Conservation (phyloP, 805 yeast species). For the Candida mattraensis region DNA sequence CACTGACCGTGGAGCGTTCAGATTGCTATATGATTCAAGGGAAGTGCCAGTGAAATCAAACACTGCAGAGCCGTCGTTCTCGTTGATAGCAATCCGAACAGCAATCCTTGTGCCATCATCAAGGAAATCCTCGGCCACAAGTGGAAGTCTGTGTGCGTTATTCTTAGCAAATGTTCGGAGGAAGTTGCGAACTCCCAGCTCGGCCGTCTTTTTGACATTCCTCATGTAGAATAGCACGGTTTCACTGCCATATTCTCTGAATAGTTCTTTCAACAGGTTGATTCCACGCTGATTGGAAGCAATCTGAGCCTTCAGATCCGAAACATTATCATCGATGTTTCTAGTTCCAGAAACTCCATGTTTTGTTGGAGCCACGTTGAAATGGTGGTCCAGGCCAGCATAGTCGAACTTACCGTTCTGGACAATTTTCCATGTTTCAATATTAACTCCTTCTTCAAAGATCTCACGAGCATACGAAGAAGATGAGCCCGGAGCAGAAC, state of each 20-base stretch:
- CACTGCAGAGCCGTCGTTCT: slow-evolving; percentile 50
- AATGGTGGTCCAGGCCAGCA: slow-evolving; percentile 43
- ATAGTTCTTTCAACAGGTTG: slow-evolving; percentile 41
- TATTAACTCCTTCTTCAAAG: slow-evolving; percentile 57
- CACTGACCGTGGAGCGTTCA: slow-evolving; percentile 90
- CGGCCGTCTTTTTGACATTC: slow-evolving; percentile 78
- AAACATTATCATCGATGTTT: slow-evolving; percentile 51
- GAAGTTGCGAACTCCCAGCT: slow-evolving; percentile 57
- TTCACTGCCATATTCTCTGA: slow-evolving; percentile 51
- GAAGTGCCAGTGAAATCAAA: slow-evolving; percentile 88
- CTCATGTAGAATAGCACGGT: slow-evolving; percentile 71
- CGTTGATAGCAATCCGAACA: slow-evolving; percentile 49
- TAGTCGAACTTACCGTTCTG: slow-evolving; percentile 53
- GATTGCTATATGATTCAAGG: slow-evolving; percentile 78
- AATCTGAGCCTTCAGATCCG: slow-evolving; percentile 49
- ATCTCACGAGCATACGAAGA: slow-evolving; percentile 55
- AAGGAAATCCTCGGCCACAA: slow-evolving; percentile 63
- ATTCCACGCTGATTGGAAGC: slow-evolving; percentile 55
- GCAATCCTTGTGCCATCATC: slow-evolving; percentile 75
- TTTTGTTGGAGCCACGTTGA: slow-evolving; percentile 45
- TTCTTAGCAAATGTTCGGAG: slow-evolving; percentile 43
- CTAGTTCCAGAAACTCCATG: slow-evolving; percentile 60
- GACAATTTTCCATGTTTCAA: slow-evolving; percentile 52
- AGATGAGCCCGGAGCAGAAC: slow-evolving; percentile 57
- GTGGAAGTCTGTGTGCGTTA: slow-evolving; percentile 33